Conservation (phyloP, 2,329 filamentous ascomycete species). For the Colletotrichum sojae region DNA sequence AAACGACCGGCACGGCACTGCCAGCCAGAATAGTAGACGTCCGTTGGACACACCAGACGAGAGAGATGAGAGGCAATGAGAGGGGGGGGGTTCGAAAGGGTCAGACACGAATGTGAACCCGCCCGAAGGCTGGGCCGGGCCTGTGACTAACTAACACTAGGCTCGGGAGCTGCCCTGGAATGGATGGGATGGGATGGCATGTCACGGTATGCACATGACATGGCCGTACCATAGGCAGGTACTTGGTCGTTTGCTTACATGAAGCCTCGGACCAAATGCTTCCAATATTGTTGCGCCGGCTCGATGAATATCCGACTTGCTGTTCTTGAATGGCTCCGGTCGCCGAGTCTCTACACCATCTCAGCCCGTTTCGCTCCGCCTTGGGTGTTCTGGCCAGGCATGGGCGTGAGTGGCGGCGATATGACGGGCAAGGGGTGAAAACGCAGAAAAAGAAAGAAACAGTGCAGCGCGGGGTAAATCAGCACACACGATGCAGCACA, state of each 20-base stretch:
- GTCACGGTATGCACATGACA: background rate
- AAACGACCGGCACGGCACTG: conserved; percentile 14
- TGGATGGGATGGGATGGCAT: conserved; percentile 26
- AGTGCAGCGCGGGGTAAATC: conserved; percentile 20
- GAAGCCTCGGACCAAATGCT: conserved; percentile 8
- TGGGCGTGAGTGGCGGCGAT: background rate
- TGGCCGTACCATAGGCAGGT: background rate
- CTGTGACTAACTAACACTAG: background rate
- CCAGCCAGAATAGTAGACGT: conserved; percentile 27
- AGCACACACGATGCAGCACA: conserved; percentile 3
- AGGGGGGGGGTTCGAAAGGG: too few relatives aligned
- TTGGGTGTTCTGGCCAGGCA: background rate
- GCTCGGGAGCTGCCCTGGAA: conserved; percentile 23
- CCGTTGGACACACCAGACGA: conserved; percentile 13
- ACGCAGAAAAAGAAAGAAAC: background rate
- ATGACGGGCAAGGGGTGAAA: background rate
- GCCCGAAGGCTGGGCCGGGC: conserved; percentile 14
- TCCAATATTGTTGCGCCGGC: conserved; percentile 19
- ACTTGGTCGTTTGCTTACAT: background rate
- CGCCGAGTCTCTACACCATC: conserved; percentile 5
- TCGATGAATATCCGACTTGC: conserved; percentile 9
- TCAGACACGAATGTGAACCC: background rate
- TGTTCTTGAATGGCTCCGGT: conserved; percentile 1
- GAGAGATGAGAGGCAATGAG: background rate
- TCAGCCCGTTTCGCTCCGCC: conserved; percentile 4